These are phyloP conservation scores for Torulaspora delbrueckii DNA, from an alignment of 805 yeast species.

Conservation along the genomic window DNA sequence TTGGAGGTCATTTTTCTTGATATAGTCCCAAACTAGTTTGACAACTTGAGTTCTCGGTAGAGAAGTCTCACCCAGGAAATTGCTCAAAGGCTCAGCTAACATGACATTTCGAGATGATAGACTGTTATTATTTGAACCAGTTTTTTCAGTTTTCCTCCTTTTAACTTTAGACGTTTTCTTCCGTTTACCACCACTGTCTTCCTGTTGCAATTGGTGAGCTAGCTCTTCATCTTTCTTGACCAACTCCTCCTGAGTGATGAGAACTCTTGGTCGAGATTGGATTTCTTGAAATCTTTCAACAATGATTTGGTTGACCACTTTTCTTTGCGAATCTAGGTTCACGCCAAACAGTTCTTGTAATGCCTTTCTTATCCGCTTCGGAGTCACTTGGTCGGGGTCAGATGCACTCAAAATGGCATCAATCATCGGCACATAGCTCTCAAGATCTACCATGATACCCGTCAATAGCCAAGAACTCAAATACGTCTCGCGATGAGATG, in stretches of 20 bases:
- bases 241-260: conserved; percentile 36
- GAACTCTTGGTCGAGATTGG: conserved; percentile 34
- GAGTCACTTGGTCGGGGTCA: conserved; percentile 63
- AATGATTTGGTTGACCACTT: conserved; percentile 55
- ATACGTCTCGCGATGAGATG: background rate
- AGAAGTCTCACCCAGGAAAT: conserved; percentile 42
- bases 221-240: conserved; percentile 47
- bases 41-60: conserved; percentile 68
- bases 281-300: conserved; percentile 51
- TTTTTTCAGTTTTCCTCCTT: conserved; percentile 11
- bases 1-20: conserved; percentile 57
- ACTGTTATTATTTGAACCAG: conserved; percentile 24
- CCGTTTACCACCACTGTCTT: conserved; percentile 15
- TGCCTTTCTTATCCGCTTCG: conserved; percentile 65
- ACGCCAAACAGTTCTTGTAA: conserved; percentile 62
- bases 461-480: background rate
- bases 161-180: conserved; percentile 13
- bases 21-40: conserved; percentile 64
- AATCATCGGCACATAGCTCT: conserved; percentile 54
- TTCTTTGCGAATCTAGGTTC: conserved; percentile 49
- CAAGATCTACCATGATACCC: conserved; percentile 15
- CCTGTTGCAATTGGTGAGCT: conserved; percentile 45
- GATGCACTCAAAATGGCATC: conserved; percentile 72
- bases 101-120: conserved; percentile 40
- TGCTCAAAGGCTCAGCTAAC: conserved; percentile 49